phyloP scores from a whole-genome alignment of 78 protist genomes.

The Dictyostelium capitatum region DNA sequence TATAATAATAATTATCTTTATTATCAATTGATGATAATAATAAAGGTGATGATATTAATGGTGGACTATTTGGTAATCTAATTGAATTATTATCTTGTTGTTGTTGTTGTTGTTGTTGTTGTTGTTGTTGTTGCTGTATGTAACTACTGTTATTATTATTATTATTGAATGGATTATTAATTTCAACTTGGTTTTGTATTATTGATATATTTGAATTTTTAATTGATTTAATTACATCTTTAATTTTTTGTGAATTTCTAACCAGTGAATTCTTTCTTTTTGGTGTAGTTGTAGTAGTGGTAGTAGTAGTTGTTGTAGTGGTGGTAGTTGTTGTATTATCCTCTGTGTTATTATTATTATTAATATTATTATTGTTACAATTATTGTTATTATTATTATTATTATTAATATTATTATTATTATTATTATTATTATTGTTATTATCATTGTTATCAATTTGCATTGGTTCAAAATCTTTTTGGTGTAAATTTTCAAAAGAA shows the following conservation, averaged over 20 bases:
- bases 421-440: background rate
- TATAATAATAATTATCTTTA: slow-evolving; percentile 2
- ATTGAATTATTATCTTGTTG: background rate
- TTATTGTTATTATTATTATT: background rate
- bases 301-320: background rate
- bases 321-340: background rate
- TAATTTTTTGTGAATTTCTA: slow-evolving; percentile 34
- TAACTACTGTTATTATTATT: background rate
- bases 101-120: no score
- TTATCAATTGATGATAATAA: background rate
- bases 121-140: background rate
- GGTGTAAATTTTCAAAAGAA: background rate
- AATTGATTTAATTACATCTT: slow-evolving; percentile 27
- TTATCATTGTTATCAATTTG: slow-evolving; percentile 1
- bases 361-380: background rate
- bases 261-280: slow-evolving; percentile 34
- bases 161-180: background rate
- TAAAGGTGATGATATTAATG: slow-evolving; percentile 26
- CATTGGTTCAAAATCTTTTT: slow-evolving; percentile 21
- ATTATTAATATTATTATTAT: background rate
- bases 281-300: background rate
- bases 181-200: slow-evolving; percentile 13
- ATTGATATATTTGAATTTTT: slow-evolving; percentile 14
- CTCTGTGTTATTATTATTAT: background rate
- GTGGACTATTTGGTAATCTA: slow-evolving; percentile 4